A percentile compares a stretch with the other conserved stretches of the same genome.
These are phyloP conservation scores for Aspergillus haitiensis DNA, from an alignment of 495 filamentous ascomycete genomes.

Conservation along the genomic window DNA sequence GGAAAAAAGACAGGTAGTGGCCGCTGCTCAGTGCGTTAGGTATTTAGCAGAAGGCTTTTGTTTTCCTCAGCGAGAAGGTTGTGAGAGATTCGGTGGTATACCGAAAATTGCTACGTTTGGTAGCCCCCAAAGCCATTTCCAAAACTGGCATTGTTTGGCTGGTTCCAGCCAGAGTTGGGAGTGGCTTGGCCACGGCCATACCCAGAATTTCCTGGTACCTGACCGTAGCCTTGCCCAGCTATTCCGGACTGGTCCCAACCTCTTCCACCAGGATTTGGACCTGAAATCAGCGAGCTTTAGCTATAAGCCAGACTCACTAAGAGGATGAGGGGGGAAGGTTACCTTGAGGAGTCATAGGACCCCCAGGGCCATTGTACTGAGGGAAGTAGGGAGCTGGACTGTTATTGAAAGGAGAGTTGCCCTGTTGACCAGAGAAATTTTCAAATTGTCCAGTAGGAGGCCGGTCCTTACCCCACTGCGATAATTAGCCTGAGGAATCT, in stretches of 20 bases:
- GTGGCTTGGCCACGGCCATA: slow-evolving; percentile 80
- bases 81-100: slow-evolving; percentile 13
- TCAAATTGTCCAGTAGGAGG: slow-evolving; percentile 82
- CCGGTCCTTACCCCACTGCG: slow-evolving; percentile 97
- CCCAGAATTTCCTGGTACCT: slow-evolving; percentile 69
- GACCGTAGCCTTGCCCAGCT: slow-evolving; percentile 58
- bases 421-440: slow-evolving; percentile 71
- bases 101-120: slow-evolving; percentile 43
- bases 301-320: slow-evolving; percentile 21
- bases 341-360: slow-evolving; percentile 73
- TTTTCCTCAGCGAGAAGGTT: neutral
- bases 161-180: slow-evolving; percentile 72
- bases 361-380: slow-evolving; percentile 73
- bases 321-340: slow-evolving; percentile 29
- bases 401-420: slow-evolving; percentile 61
- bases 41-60: neutral
- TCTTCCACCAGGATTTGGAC: slow-evolving; percentile 60
- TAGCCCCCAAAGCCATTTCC: slow-evolving; percentile 56
- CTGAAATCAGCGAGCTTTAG: slow-evolving; percentile 39
- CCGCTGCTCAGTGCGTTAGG: too few relatives aligned
- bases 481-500: slow-evolving; percentile 26
- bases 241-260: slow-evolving; percentile 63
- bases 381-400: slow-evolving; percentile 87
- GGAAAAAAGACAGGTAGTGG: slow-evolving; percentile 9
- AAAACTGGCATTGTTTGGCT: slow-evolving; percentile 52